Percentiles rank a stretch among this genome's conserved stretches.
These are phyloP conservation scores for Ogataea zsoltii DNA, from an alignment of 805 yeast genomes.

Conservation along the genomic window DNA sequence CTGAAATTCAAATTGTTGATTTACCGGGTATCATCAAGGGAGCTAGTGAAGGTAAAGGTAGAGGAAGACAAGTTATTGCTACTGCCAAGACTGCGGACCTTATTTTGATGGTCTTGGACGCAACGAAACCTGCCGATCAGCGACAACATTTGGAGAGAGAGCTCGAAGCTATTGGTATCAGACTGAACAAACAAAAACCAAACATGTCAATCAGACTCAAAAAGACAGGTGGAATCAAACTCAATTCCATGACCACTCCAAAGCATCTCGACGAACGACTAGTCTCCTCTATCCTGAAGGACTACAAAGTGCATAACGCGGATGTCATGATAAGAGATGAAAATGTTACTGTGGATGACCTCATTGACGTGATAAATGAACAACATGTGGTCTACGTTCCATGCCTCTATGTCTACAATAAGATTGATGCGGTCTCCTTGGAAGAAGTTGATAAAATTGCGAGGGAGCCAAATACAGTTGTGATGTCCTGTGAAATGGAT, in stretches of 20 bases:
- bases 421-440: slow-evolving; percentile 90
- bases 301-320: slow-evolving; percentile 88
- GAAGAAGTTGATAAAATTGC: slow-evolving; percentile 95
- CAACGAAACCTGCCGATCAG: slow-evolving; percentile 91
- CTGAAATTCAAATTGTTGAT: slow-evolving; percentile 96
- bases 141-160: slow-evolving; percentile 84
- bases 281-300: slow-evolving; percentile 74
- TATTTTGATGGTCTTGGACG: slow-evolving; percentile 90
- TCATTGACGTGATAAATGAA: slow-evolving; percentile 87
- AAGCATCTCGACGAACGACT: slow-evolving; percentile 78
- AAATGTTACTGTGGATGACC: slow-evolving; percentile 86
- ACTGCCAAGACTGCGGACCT: slow-evolving; percentile 95
- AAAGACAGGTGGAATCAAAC: slow-evolving; percentile 88
- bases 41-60: slow-evolving; percentile 95
- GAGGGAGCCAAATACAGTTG: slow-evolving; percentile 88
- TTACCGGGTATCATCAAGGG: slow-evolving; percentile 97
- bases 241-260: slow-evolving; percentile 80
- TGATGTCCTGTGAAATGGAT: slow-evolving; percentile 88
- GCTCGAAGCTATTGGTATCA: slow-evolving; percentile 89
- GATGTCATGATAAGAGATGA: slow-evolving; percentile 91
- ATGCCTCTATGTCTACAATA: slow-evolving; percentile 92
- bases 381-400: slow-evolving; percentile 85
- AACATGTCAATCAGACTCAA: slow-evolving; percentile 76
- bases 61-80: slow-evolving; percentile 96
- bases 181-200: slow-evolving; percentile 81